Evolutionary conservation across 2,329 filamentous ascomycete species (phyloP).

Genomic region (Chrysoporthe cubensis): DNA sequence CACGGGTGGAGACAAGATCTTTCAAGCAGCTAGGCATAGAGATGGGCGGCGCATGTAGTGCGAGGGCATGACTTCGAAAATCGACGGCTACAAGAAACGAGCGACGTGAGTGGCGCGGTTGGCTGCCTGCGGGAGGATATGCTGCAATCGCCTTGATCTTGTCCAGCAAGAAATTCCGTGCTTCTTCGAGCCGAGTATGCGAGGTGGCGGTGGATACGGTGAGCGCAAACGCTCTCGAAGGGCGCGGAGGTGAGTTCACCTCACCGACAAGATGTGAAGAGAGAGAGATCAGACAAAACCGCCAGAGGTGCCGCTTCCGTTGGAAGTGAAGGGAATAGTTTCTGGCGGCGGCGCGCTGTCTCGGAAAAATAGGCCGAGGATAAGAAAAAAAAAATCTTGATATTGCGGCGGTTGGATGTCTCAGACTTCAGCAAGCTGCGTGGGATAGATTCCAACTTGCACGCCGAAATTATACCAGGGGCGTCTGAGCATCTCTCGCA

Average conservation of each 20-base stretch:
- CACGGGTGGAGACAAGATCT: not conserved
- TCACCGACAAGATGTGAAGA: not conserved
- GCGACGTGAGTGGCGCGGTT: not conserved
- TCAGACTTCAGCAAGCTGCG: not conserved
- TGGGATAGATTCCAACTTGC: not conserved
- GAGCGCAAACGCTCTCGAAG: not conserved
- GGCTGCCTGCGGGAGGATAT: constrained; percentile 13
- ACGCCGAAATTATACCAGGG: not conserved
- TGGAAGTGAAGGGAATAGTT: not conserved
- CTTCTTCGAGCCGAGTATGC: not conserved
- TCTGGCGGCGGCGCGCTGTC: not conserved
- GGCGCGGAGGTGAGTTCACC: not conserved
- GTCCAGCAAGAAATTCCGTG: not conserved
- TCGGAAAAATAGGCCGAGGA: constrained; percentile 1
- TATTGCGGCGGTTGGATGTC: constrained; percentile 12
- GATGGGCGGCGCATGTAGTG: constrained; percentile 6
- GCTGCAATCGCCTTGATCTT: constrained; percentile 1
- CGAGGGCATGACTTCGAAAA: constrained; percentile 18
- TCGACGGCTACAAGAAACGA: not conserved
- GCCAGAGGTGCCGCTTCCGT: not conserved
- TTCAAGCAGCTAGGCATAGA: not conserved
- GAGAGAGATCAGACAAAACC: not conserved
- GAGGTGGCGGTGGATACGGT: not conserved
- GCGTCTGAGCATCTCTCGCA: not conserved
- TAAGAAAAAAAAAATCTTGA: not conserved